Evolutionary conservation across 2,329 filamentous ascomycete genomes (phyloP).

Genomic region (Diaporthe nobilis): DNA sequence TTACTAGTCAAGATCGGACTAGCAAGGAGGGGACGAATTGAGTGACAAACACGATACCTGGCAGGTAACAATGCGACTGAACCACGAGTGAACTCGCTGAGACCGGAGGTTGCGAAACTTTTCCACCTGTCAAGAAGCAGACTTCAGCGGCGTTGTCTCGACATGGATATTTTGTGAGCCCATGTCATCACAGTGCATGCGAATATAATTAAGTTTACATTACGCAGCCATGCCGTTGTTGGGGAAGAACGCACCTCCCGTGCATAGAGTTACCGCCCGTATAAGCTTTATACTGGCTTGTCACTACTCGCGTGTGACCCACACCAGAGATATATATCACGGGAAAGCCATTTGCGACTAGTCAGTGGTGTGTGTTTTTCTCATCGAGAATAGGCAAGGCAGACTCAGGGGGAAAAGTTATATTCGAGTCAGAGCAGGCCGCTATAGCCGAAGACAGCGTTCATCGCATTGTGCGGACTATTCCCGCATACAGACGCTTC

Average conservation of each 20-base stretch:
- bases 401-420: background rate
- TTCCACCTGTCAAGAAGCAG: background rate
- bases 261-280: background rate
- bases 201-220: background rate
- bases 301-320: constrained; percentile 9
- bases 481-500: background rate
- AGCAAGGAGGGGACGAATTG: background rate
- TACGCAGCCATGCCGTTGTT: background rate
- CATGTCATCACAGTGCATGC: background rate
- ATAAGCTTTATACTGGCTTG: background rate
- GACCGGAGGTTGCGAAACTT: background rate
- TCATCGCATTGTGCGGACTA: background rate
- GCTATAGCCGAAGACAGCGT: background rate
- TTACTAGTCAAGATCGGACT: background rate
- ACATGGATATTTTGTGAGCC: background rate
- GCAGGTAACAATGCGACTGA: background rate
- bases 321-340: background rate
- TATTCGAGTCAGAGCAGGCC: constrained; percentile 5
- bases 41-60: background rate
- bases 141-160: background rate
- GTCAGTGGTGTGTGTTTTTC: background rate
- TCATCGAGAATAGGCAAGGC: background rate
- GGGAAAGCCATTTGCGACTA: background rate
- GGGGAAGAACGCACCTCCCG: background rate
- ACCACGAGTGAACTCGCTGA: background rate